A percentile compares a stretch with the other conserved stretches of the same genome.
These are phyloP conservation scores for Phytopythium helicoides DNA, from an alignment of 352 stramenopile genomes.

Conservation along the genomic window DNA sequence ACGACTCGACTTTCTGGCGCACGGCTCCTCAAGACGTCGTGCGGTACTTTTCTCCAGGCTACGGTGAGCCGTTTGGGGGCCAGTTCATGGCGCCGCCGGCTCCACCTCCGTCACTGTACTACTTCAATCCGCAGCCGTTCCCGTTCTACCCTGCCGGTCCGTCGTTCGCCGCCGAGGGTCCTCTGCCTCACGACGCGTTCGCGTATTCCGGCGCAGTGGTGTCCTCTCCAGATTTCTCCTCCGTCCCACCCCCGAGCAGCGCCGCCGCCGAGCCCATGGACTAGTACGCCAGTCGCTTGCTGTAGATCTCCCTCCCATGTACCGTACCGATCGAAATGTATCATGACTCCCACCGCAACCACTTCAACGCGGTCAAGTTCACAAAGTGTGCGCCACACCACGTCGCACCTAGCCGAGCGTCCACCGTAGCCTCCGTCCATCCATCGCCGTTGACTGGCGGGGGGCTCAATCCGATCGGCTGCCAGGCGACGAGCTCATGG, in stretches of 20 bases:
- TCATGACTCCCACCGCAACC: no score
- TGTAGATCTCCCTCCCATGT: no score
- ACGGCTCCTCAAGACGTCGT: conserved; percentile 73
- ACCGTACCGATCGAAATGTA: no score
- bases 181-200: not conserved
- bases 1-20: conserved; percentile 51
- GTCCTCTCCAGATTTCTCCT: conserved; percentile 29
- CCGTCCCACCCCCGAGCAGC: conserved; percentile 8
- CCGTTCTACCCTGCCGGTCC: conserved; percentile 6
- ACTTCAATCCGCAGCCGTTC: conserved; percentile 29
- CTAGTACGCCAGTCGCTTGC: no score
- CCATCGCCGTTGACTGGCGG: no score
- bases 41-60: conserved; percentile 54
- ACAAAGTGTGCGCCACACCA: no score
- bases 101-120: conserved; percentile 45
- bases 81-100: conserved; percentile 12
- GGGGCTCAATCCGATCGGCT: no score
- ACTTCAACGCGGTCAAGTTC: conserved; percentile 1
- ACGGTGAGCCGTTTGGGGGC: conserved; percentile 20
- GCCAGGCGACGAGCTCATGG: no score
- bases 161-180: not conserved
- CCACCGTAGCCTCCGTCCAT: no score
- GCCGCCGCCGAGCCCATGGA: not conserved
- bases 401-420: no score
- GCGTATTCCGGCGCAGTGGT: conserved; percentile 17